phyloP scores from a whole-genome alignment of 2,329 filamentous ascomycete genomes.

The Fusarium buharicum region DNA sequence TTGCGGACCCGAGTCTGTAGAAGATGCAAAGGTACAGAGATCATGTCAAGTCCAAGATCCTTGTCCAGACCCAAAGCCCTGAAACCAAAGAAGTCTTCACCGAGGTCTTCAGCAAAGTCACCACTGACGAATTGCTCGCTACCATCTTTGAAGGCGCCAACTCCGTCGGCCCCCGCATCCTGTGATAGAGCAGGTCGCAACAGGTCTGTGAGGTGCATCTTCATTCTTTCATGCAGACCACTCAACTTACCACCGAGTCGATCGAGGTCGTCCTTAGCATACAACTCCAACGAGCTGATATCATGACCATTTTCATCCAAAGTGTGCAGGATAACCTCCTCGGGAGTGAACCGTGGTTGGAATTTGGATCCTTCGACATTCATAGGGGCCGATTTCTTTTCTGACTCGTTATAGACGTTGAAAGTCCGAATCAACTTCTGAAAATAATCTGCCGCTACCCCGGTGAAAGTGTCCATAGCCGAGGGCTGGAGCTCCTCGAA shows the following conservation, averaged over 20 bases:
- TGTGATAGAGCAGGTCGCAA: conserved; percentile 83
- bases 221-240: conserved; percentile 94
- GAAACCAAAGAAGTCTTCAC: conserved; percentile 99
- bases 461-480: conserved; percentile 88
- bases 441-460: conserved; percentile 91
- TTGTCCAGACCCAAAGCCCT: conserved; percentile 91
- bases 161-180: conserved; percentile 84
- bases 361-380: conserved; percentile 56
- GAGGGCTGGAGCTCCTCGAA: conserved; percentile 98
- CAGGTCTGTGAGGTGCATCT: conserved; percentile 89
- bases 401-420: conserved; percentile 83
- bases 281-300: conserved; percentile 81
- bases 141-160: conserved; percentile 91
- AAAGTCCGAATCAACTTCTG: conserved; percentile 82
- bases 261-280: conserved; percentile 94
- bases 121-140: conserved; percentile 97
- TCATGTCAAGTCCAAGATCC: conserved; percentile 86
- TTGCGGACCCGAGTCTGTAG: conserved; percentile 90
- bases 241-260: conserved; percentile 80
- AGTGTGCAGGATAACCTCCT: conserved; percentile 88
- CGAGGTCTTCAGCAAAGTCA: conserved; percentile 97
- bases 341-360: conserved; percentile 77
- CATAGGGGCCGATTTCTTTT: conserved; percentile 71
- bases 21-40: conserved; percentile 93
- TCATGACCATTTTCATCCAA: conserved; percentile 86